phyloP scores from a whole-genome alignment of 2,329 filamentous ascomycete genomes.

The Pseudogymnoascus sp. region DNA sequence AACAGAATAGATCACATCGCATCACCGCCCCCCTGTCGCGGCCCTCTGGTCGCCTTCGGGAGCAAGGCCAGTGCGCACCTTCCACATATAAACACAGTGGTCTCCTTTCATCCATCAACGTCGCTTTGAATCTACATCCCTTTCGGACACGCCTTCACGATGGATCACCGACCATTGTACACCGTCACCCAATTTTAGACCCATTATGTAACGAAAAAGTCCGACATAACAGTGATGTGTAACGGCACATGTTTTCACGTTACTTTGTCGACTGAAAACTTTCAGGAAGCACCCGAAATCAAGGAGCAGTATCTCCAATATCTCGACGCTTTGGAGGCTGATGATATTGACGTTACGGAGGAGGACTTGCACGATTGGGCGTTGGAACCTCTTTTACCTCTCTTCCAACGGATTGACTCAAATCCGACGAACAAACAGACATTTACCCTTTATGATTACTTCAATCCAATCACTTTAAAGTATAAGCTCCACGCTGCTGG shows the following conservation, averaged over 20 bases:
- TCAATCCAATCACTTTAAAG: conserved; percentile 14
- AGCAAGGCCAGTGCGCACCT: not conserved
- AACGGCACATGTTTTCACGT: not conserved
- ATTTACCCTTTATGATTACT: conserved; percentile 17
- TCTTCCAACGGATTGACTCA: conserved; percentile 15
- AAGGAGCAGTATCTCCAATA: conserved; percentile 16
- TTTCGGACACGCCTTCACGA: too few species aligned
- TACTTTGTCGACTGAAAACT: conserved; percentile 13
- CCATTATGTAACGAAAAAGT: too few species aligned
- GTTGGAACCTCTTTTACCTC: conserved; percentile 14
- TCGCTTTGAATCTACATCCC: too few species aligned
- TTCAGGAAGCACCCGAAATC: conserved; percentile 14
- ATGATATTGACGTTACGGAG: conserved; percentile 11
- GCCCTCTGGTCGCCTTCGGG: not conserved
- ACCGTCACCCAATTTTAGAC: too few species aligned
- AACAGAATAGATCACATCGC: too few species aligned
- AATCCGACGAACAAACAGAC: conserved; percentile 13
- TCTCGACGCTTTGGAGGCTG: conserved; percentile 12
- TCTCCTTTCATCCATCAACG: not conserved
- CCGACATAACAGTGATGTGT: too few species aligned
- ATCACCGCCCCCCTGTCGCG: not conserved
- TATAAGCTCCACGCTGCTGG: conserved; percentile 13
- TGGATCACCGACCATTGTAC: not conserved
- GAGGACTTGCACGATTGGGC: conserved; percentile 19
- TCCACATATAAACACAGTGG: not conserved